Evolutionary conservation across 2,329 filamentous ascomycete species (phyloP).

Genomic region (Beauveria australis): DNA sequence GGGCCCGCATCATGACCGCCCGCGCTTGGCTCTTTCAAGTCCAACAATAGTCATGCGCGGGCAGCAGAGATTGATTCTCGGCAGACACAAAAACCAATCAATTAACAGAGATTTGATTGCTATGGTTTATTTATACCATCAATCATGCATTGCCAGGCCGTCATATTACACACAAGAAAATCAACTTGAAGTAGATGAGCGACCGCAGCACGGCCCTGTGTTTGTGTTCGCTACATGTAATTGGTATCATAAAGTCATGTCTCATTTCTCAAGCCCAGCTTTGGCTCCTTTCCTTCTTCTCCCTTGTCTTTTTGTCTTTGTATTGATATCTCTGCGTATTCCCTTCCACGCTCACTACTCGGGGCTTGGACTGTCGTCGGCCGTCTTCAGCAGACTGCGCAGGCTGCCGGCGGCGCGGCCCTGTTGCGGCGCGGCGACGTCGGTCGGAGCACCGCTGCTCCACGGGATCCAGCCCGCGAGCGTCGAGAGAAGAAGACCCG

Average conservation of each 20-base stretch:
- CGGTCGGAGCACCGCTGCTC: constrained; percentile 14
- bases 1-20: too few species aligned
- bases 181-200: too few species aligned
- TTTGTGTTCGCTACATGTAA: not conserved
- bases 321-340: not conserved
- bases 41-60: too few species aligned
- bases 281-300: not conserved
- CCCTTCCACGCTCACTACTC: not conserved
- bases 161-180: too few species aligned
- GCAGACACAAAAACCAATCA: too few species aligned
- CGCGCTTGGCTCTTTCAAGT: too few species aligned
- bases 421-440: constrained; percentile 20
- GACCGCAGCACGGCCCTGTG: too few species aligned
- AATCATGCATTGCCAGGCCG: too few species aligned
- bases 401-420: constrained; percentile 50
- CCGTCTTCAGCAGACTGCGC: constrained; percentile 39
- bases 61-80: too few species aligned
- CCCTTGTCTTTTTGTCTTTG: not conserved
- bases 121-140: too few species aligned
- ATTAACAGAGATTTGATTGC: too few species aligned
- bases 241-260: not conserved
- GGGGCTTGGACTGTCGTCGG: not conserved
- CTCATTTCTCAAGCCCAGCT: not conserved
- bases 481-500: constrained; percentile 10
- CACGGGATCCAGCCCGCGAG: constrained; percentile 13